Base-by-base conservation (phyloP, 164 flowering plant genomes). In the grape (Vitis vinifera) region DNA sequence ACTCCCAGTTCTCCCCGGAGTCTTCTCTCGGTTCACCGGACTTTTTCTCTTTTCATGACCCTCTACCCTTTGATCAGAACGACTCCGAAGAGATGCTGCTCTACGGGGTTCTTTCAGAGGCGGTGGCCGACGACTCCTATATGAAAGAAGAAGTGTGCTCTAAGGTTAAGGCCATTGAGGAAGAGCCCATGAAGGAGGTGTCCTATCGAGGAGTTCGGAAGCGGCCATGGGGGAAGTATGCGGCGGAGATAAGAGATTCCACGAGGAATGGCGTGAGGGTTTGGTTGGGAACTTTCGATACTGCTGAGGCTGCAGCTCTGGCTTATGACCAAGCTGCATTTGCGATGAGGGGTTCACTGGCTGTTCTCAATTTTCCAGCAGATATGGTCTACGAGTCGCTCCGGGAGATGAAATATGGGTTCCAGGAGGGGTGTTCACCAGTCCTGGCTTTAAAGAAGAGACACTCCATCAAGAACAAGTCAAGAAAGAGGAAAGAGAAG, bases 251-350 rank as follows among this genome's bases (percentile, higher is more conserved):
- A 16, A 74, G 93, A 51, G 93, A 89, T 59, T 87, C 93, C 1
- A 89, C 90, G 53, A 23, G 70, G 23, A 82, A 88, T n/a, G 88
- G 94, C 0, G 73, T 82, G 0, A 68, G 94, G 55, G 93, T 89
- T 9, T 90, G 95, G 92, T 65, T 90, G 15, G 95, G 95, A 14
- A 90, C 95, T 0, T 90, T 90, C 59, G 92, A 90, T 71, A 88
- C 85, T 11, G 89, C 92, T 0, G 95, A 90, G 73, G 88, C 77
- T 1, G 95, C 95, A 0, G 95, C 90, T 9, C 51, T 90, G 59
- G 95, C 91, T 9, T 90, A 90, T 62, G 95, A 90, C 59, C 89
- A 87, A 71, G 91, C 91, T 0, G 93, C 93, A 6, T 84, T 78
- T 55, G 74, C 87, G 2, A 78, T 81, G 85, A 64, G 89, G 12